Conservation (phyloP, 2,329 filamentous ascomycete species). For the Botrytis fragariae region DNA sequence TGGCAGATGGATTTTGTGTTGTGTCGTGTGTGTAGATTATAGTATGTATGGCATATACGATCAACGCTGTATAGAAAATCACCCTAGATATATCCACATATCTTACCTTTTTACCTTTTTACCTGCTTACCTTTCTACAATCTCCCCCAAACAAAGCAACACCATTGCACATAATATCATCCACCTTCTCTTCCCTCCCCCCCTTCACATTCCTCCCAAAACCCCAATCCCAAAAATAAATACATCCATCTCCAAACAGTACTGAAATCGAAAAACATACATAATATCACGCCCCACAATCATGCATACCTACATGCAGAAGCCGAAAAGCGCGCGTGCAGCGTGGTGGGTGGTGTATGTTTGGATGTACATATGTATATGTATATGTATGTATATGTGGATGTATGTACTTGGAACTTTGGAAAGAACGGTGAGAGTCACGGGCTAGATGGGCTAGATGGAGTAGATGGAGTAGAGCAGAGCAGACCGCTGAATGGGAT, state of each 20-base stretch:
- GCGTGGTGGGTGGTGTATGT: too few species aligned
- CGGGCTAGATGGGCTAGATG: background rate
- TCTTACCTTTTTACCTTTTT: background rate
- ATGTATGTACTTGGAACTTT: background rate
- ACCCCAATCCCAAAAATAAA: too few species aligned
- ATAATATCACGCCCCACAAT: too few species aligned
- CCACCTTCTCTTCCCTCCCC: too few species aligned
- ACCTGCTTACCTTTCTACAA: too few species aligned
- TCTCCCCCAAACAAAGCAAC: background rate
- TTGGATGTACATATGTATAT: too few species aligned
- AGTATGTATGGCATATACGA: background rate
- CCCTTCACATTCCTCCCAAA: too few species aligned
- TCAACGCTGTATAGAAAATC: background rate
- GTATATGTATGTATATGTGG: too few species aligned
- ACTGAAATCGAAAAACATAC: background rate
- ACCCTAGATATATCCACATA: background rate
- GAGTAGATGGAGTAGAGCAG: too few species aligned
- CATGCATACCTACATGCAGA: too few species aligned
- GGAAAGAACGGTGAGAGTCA: background rate
- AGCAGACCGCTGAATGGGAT: background rate
- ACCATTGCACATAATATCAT: too few species aligned
- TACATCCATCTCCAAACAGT: too few species aligned
- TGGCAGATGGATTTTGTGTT: background rate
- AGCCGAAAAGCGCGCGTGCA: background rate
- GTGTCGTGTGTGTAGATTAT: background rate